phyloP scores from a whole-genome alignment of 192 early-diverging fungal genomes.

The Podila epicladia region DNA sequence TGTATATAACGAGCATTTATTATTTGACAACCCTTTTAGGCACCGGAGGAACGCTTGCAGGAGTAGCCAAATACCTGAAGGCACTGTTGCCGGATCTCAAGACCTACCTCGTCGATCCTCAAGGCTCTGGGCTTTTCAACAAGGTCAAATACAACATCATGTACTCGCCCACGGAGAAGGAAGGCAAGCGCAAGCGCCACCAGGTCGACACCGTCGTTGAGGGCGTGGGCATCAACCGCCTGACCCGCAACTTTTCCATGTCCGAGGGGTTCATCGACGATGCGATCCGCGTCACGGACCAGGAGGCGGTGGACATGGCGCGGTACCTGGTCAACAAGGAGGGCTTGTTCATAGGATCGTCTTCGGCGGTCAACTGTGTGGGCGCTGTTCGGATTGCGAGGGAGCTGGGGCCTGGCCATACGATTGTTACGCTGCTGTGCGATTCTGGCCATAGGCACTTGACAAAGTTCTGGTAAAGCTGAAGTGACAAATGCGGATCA shows the following conservation, averaged over 20 bases:
- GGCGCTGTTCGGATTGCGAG: conserved; percentile 84
- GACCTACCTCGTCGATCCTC: conserved; percentile 89
- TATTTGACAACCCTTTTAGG: conserved; percentile 37
- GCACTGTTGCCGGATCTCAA: conserved; percentile 64
- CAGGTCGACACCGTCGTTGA: conserved; percentile 99
- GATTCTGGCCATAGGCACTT: conserved; percentile 93
- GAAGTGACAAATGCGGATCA: background rate
- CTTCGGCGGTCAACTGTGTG: conserved; percentile 93
- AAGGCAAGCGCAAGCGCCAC: conserved; percentile 90
- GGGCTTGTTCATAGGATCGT: conserved; percentile 90
- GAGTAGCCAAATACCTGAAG: conserved; percentile 90
- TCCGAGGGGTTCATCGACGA: conserved; percentile 76
- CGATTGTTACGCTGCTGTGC: conserved; percentile 90
- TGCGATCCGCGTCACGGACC: conserved; percentile 85
- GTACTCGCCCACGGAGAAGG: conserved; percentile 88
- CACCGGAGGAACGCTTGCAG: conserved; percentile 93
- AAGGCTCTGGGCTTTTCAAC: conserved; percentile 92
- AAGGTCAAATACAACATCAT: conserved; percentile 92
- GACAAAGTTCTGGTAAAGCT: conserved; percentile 91
- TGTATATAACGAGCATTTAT: too few relatives aligned
- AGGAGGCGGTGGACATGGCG: conserved; percentile 91
- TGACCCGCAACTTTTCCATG: conserved; percentile 88
- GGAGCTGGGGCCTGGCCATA: conserved; percentile 86
- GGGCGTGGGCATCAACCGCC: conserved; percentile 94
- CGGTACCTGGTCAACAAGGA: conserved; percentile 84